Evolutionary conservation across 2,329 filamentous ascomycete species (phyloP).

Genomic region (Nemania serpens): DNA sequence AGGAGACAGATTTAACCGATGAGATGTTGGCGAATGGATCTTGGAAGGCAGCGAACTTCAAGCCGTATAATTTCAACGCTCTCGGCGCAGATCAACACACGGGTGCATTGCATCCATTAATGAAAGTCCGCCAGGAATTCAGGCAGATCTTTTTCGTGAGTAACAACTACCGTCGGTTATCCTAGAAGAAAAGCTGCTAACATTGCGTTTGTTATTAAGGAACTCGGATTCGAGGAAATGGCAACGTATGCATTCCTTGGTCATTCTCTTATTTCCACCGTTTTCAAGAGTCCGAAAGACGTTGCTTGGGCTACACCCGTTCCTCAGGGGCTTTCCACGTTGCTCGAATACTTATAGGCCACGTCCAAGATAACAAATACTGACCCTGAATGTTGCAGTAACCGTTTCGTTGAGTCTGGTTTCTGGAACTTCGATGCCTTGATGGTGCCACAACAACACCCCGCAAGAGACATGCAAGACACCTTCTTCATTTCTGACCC

Average conservation of each 20-base stretch:
- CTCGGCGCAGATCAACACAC: conserved; percentile 65
- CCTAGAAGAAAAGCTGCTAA: not conserved
- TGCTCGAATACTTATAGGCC: not conserved
- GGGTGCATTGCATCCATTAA: conserved; percentile 71
- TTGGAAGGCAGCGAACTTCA: conserved; percentile 93
- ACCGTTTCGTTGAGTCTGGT: conserved; percentile 75
- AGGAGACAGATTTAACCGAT: conserved; percentile 92
- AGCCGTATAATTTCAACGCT: conserved; percentile 64
- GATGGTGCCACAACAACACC: conserved; percentile 93
- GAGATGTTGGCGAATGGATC: conserved; percentile 88
- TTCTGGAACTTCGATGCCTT: conserved; percentile 99
- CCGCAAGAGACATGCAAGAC: conserved; percentile 94
- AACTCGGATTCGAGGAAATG: conserved; percentile 24
- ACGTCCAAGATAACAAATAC: not conserved
- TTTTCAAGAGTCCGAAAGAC: not conserved
- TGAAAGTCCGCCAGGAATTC: conserved; percentile 96
- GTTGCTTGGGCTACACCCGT: not conserved
- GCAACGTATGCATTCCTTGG: conserved; percentile 1
- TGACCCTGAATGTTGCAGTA: not conserved
- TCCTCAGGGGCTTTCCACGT: not conserved
- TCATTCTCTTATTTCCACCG: not conserved
- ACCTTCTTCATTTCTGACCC: conserved; percentile 99
- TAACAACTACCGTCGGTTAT: not conserved
- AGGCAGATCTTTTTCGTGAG: conserved; percentile 89
- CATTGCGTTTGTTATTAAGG: not conserved